Evolutionary conservation across 768 basidiomycete genomes (phyloP).

Genomic region (Fomitopsis pulvina): DNA sequence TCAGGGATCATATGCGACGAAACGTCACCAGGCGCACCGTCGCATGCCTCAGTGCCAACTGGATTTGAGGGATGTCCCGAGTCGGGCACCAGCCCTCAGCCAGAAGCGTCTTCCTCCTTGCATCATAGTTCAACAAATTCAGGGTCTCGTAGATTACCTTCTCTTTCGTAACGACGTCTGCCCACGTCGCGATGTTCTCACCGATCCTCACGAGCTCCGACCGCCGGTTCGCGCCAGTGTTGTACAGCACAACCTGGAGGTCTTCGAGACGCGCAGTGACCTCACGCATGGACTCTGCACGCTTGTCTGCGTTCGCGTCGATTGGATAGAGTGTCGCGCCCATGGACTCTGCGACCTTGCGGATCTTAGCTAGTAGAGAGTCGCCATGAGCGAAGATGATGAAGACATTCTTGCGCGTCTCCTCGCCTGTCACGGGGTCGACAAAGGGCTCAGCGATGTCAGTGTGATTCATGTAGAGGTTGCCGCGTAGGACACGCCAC

Average conservation of each 20-base stretch:
- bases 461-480: conserved; percentile 98
- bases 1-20: not conserved
- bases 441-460: conserved; percentile 92
- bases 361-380: conserved; percentile 89
- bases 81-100: conserved; percentile 99
- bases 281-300: conserved; percentile 83
- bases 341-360: conserved; percentile 98
- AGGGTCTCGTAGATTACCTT: conserved; percentile 94
- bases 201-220: conserved; percentile 79
- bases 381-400: conserved; percentile 99
- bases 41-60: conserved; percentile 81
- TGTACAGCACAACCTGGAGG: conserved; percentile 81
- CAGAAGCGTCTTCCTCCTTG: conserved; percentile 87
- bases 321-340: conserved; percentile 96
- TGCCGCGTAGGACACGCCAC: conserved; percentile 96
- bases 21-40: conserved; percentile 42
- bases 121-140: conserved; percentile 94
- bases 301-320: conserved; percentile 90
- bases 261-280: conserved; percentile 89
- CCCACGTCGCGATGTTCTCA: conserved; percentile 83
- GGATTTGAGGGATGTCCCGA: conserved; percentile 81
- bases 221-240: conserved; percentile 79
- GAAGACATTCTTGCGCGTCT: conserved; percentile 97
- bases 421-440: conserved; percentile 74
- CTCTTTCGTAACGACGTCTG: conserved; percentile 91